Evolutionary conservation across 768 basidiomycete genomes (phyloP).

Genomic region (Amanita molliuscula): DNA sequence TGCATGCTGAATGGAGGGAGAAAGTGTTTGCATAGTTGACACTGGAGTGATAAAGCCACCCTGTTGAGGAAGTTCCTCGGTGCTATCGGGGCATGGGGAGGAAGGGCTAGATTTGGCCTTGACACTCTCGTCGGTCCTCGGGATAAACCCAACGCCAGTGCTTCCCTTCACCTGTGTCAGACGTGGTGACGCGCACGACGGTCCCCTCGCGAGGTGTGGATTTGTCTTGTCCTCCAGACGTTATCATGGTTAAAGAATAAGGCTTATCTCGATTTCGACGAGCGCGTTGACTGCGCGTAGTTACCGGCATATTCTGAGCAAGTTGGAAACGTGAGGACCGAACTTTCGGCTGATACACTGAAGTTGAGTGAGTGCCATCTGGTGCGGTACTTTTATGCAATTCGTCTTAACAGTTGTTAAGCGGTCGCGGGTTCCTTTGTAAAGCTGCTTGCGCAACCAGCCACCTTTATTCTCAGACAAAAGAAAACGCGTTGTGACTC

Average conservation of each 20-base stretch:
- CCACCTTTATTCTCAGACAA: background rate
- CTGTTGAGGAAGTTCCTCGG: background rate
- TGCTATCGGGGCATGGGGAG: background rate
- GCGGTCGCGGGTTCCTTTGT: background rate
- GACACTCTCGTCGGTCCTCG: background rate
- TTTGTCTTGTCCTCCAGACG: background rate
- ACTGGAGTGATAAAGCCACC: background rate
- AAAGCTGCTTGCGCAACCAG: background rate
- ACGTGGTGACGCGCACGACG: background rate
- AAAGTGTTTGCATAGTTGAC: background rate
- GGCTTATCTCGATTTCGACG: background rate
- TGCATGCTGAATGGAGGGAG: slow-evolving; percentile 1
- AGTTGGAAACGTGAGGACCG: background rate
- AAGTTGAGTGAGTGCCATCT: background rate
- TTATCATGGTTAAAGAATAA: background rate
- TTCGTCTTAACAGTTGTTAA: background rate
- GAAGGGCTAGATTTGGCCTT: background rate
- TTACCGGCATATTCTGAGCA: background rate
- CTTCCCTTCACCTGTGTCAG: slow-evolving; percentile 2
- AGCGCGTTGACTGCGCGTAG: background rate
- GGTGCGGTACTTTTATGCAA: background rate
- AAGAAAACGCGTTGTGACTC: background rate
- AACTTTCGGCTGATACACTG: background rate
- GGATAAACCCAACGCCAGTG: slow-evolving; percentile 3
- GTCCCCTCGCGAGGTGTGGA: background rate